phyloP scores from a whole-genome alignment of 179 eudicot genomes.

The Corrigiola litoralis region DNA sequence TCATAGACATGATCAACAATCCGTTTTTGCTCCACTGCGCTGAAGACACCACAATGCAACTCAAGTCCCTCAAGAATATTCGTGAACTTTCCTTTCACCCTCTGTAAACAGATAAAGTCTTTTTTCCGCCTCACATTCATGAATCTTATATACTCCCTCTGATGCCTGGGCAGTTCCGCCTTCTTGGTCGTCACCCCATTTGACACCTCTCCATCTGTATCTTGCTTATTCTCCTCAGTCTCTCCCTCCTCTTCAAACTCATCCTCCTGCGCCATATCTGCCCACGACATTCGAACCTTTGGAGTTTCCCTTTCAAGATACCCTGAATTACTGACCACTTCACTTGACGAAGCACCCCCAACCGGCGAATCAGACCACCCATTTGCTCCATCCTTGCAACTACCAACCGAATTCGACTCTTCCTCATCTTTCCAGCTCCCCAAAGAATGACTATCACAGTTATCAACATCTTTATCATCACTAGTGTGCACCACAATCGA shows the following conservation, averaged over 20 bases:
- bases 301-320: conserved; percentile 29
- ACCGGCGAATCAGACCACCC: conserved; percentile 27
- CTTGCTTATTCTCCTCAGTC: conserved; percentile 28
- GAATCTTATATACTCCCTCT: conserved; percentile 68
- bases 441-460: conserved; percentile 33
- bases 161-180: conserved; percentile 50
- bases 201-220: conserved; percentile 11
- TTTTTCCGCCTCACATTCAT: conserved; percentile 62
- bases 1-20: conserved; percentile 62
- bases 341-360: conserved; percentile 28
- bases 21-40: conserved; percentile 83
- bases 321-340: conserved; percentile 9
- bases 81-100: conserved; percentile 54
- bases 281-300: conserved; percentile 68
- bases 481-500: conserved; percentile 13
- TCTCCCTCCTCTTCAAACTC: conserved; percentile 71
- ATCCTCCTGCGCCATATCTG: conserved; percentile 92
- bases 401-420: conserved; percentile 42
- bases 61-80: conserved; percentile 90
- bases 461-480: conserved; percentile 17
- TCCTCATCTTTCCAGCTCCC: conserved; percentile 48
- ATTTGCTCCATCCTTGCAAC: conserved; percentile 47
- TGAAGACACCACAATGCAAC: conserved; percentile 82
- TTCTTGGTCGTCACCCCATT: conserved; percentile 39
- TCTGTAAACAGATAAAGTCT: conserved; percentile 70